Percentiles rank a stretch among this genome's conserved stretches.
phyloP scores from a whole-genome alignment of 768 basidiomycete species.

The Kwoniella europaea region DNA sequence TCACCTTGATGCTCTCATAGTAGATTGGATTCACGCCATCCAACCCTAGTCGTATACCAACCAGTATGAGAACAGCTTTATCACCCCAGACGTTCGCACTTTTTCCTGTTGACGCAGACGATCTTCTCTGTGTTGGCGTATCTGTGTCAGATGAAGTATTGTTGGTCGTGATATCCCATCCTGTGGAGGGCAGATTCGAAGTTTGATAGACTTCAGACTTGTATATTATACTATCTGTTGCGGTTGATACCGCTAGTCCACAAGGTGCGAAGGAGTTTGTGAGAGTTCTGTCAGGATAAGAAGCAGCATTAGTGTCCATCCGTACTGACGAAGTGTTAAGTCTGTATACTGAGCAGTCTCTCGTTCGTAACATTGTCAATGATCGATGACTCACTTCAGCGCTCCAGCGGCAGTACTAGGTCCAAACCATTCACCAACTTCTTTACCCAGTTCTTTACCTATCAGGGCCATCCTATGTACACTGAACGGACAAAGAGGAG shows the following conservation, averaged over 20 bases:
- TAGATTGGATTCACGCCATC: constrained; percentile 96
- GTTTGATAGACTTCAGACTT: constrained; percentile 84
- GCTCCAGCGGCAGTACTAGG: constrained; percentile 97
- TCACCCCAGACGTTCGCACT: constrained; percentile 69
- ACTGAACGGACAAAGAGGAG: constrained; percentile 82
- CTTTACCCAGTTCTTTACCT: constrained; percentile 91
- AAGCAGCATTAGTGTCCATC: not conserved
- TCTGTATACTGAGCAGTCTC: too few relatives aligned
- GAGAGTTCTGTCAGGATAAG: constrained; percentile 66
- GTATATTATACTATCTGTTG: constrained; percentile 80
- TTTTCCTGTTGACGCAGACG: constrained; percentile 6
- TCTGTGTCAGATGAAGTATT: not conserved
- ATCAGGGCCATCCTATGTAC: constrained; percentile 95
- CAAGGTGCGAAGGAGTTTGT: constrained; percentile 79
- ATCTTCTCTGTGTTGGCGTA: constrained; percentile 10
- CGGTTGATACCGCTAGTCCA: constrained; percentile 78
- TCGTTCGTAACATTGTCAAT: too few relatives aligned
- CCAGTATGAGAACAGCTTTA: constrained; percentile 79
- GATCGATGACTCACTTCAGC: constrained; percentile 69
- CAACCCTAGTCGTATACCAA: constrained; percentile 84
- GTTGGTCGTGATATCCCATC: constrained; percentile 27
- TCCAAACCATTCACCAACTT: constrained; percentile 97
- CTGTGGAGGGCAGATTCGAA: constrained; percentile 59
- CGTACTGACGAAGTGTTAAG: too few relatives aligned
- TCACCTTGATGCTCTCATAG: constrained; percentile 79